phyloP scores from a whole-genome alignment of 331 rosid species.

The Phaseolus coccineus region DNA sequence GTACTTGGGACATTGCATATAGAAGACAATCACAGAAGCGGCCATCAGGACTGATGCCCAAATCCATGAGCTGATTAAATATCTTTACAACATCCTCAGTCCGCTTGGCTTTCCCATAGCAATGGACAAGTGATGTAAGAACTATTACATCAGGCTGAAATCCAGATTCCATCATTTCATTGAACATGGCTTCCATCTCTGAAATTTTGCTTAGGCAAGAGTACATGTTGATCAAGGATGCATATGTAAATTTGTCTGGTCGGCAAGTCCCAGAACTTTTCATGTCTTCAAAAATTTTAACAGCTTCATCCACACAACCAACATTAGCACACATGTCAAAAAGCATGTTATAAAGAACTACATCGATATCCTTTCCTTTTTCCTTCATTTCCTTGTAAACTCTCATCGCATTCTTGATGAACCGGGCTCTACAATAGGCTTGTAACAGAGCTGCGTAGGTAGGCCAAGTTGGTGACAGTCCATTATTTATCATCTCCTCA shows the following conservation, averaged over 20 bases:
- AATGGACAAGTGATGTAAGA: conserved; percentile 79
- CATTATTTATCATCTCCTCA: conserved; percentile 69
- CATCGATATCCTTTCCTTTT: conserved; percentile 64
- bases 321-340: conserved; percentile 83
- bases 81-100: conserved; percentile 76
- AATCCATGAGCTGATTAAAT: conserved; percentile 65
- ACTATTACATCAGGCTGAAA: conserved; percentile 72
- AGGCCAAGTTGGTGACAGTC: conserved; percentile 62
- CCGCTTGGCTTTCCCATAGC: conserved; percentile 84
- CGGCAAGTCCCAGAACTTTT: conserved; percentile 57
- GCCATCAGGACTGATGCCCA: conserved; percentile 71
- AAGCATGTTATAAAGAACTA: conserved; percentile 65
- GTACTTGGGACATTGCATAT: conserved; percentile 72
- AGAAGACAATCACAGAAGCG: conserved; percentile 83
- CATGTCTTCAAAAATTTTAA: conserved; percentile 75
- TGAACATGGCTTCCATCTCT: conserved; percentile 71
- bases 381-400: conserved; percentile 84
- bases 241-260: conserved; percentile 79
- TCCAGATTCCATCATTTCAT: conserved; percentile 78
- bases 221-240: conserved; percentile 79
- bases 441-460: conserved; percentile 76
- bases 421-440: conserved; percentile 73
- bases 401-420: conserved; percentile 62
- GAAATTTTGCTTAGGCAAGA: conserved; percentile 68
- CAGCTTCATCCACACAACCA: conserved; percentile 70